Evolutionary conservation across 1,139 yeast species (phyloP).

Genomic region (Scheffersomyces illinoinensis): DNA sequence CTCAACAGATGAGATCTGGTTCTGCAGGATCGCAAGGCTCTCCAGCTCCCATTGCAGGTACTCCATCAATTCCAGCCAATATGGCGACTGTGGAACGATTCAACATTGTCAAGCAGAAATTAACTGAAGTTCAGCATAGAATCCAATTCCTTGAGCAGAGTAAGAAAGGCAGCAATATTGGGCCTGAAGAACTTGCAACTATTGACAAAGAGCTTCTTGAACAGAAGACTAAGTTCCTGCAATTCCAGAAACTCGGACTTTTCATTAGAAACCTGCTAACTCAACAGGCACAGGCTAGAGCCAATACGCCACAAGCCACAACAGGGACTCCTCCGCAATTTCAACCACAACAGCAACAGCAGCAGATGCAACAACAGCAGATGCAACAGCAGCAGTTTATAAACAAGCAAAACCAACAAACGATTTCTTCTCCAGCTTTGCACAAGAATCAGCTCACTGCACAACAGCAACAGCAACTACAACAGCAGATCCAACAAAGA

Average conservation of each 20-base stretch:
- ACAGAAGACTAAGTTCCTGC: conserved; percentile 34
- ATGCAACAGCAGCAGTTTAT: background rate
- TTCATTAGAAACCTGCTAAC: conserved; percentile 41
- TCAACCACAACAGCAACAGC: conserved; percentile 14
- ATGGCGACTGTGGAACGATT: conserved; percentile 42
- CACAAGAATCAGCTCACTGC: conserved; percentile 1
- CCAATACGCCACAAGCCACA: conserved; percentile 8
- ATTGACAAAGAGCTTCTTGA: conserved; percentile 40
- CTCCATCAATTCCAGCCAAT: conserved; percentile 18
- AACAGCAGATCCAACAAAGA: background rate
- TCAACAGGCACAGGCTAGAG: conserved; percentile 23
- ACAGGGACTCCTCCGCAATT: conserved; percentile 4
- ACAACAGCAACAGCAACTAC: conserved; percentile 7
- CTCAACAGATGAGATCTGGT: conserved; percentile 1
- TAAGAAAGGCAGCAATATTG: conserved; percentile 27
- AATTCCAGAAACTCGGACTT: conserved; percentile 39
- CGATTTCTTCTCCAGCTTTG: conserved; percentile 4
- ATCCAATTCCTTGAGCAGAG: conserved; percentile 33
- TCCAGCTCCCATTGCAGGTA: background rate
- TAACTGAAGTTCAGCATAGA: conserved; percentile 47
- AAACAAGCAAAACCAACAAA: conserved; percentile 1
- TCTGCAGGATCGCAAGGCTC: background rate
- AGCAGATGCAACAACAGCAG: conserved; percentile 10
- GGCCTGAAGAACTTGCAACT: conserved; percentile 32
- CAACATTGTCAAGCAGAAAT: conserved; percentile 39